Percentiles rank a stretch among this genome's conserved stretches.
These are phyloP conservation scores for Infundibulicybe gibba DNA, from an alignment of 768 basidiomycete species.

Conservation along the genomic window DNA sequence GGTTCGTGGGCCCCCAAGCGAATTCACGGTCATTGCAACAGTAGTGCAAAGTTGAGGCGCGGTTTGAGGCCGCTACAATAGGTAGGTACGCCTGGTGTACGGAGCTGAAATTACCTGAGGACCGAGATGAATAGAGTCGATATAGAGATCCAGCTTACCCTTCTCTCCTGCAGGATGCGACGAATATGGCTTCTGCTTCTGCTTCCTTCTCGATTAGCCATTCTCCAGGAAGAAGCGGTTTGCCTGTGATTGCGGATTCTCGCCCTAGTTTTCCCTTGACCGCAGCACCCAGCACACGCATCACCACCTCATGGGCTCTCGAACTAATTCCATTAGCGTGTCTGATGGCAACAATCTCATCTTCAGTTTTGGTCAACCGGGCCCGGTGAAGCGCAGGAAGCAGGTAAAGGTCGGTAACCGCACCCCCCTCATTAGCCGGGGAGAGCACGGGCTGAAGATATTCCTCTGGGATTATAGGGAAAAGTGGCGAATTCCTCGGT, in stretches of 20 bases:
- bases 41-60: slow-evolving; percentile 91
- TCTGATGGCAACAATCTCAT: slow-evolving; percentile 73
- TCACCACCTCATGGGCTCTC: slow-evolving; percentile 86
- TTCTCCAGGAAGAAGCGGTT: slow-evolving; percentile 65
- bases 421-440: slow-evolving; percentile 26
- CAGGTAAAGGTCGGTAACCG: slow-evolving; percentile 59
- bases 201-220: slow-evolving; percentile 92
- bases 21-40: slow-evolving; percentile 90
- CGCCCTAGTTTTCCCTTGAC: slow-evolving; percentile 52
- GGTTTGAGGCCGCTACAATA: slow-evolving; percentile 83
- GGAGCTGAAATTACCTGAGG: slow-evolving; percentile 40
- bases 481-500: slow-evolving; percentile 46
- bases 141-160: slow-evolving; percentile 52
- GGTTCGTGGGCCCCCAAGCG: slow-evolving; percentile 73
- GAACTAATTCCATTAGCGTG: slow-evolving; percentile 86
- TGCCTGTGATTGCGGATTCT: slow-evolving; percentile 37
- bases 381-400: slow-evolving; percentile 77
- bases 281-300: slow-evolving; percentile 82
- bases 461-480: slow-evolving; percentile 44
- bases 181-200: slow-evolving; percentile 93
- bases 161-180: slow-evolving; percentile 83
- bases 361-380: slow-evolving; percentile 70
- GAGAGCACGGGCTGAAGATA: slow-evolving; percentile 34
- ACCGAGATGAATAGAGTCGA: background rate
- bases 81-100: slow-evolving; percentile 90